phyloP scores from a whole-genome alignment of 1,139 yeast genomes.

The Protomyces arabidopsidicola region DNA sequence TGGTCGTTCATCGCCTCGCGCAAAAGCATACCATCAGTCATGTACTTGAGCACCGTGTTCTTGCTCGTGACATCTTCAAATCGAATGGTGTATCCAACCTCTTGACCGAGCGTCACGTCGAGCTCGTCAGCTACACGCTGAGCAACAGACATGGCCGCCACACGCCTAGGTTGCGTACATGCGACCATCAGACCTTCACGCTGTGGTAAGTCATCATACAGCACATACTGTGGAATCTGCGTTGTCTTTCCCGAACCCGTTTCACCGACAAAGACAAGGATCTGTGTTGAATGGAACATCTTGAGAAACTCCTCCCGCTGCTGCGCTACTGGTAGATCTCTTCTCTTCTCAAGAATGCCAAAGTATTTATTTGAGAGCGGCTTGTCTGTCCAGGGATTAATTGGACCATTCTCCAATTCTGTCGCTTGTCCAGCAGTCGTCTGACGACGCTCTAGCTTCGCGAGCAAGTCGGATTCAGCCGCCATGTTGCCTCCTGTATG shows the following conservation, averaged over 20 bases:
- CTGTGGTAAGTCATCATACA: conserved; percentile 88
- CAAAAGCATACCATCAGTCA: conserved; percentile 98
- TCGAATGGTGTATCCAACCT: conserved; percentile 90
- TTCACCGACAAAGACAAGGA: conserved; percentile 97
- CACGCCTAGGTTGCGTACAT: conserved; percentile 96
- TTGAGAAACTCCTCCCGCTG: conserved; percentile 76
- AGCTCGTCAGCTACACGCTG: conserved; percentile 93
- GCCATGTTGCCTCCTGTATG: conserved; percentile 17
- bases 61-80: conserved; percentile 82
- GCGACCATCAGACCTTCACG: conserved; percentile 75
- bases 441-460: conserved; percentile 50
- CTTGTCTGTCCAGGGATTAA: conserved; percentile 75
- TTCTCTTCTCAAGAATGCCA: conserved; percentile 69
- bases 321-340: conserved; percentile 88
- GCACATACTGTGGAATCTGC: conserved; percentile 92
- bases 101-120: conserved; percentile 86
- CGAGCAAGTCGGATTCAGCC: conserved; percentile 19
- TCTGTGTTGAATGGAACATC: conserved; percentile 79
- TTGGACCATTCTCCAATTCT: conserved; percentile 50
- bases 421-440: conserved; percentile 72
- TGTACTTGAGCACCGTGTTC: conserved; percentile 80
- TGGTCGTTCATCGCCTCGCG: conserved; percentile 98
- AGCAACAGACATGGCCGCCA: conserved; percentile 97
- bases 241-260: conserved; percentile 98
- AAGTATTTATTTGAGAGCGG: conserved; percentile 60